phyloP scores from a whole-genome alignment of 768 basidiomycete genomes.

The Hericium coralloides region DNA sequence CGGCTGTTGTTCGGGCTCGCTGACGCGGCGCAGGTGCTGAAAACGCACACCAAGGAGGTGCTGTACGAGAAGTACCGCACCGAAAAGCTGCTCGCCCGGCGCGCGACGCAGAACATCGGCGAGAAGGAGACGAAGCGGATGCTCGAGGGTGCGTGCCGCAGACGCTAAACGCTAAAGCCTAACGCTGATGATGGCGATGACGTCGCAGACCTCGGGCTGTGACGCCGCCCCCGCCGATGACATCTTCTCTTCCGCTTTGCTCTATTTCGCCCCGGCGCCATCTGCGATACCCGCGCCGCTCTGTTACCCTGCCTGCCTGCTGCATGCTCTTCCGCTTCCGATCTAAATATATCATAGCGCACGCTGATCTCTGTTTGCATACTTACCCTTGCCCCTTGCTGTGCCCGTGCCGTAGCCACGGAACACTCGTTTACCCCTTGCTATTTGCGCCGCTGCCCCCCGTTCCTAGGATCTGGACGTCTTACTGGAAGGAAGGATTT shows the following conservation, averaged over 20 bases:
- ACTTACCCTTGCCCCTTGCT: too few species aligned
- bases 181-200: background rate
- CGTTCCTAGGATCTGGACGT: too few species aligned
- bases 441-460: too few species aligned
- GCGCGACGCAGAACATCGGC: slow-evolving; percentile 72
- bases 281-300: background rate
- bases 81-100: slow-evolving; percentile 80
- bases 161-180: background rate
- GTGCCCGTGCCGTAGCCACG: too few species aligned
- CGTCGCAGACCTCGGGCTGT: background rate
- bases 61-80: slow-evolving; percentile 91
- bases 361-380: background rate
- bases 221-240: background rate
- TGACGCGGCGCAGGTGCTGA: slow-evolving; percentile 48
- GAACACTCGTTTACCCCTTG: too few species aligned
- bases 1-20: background rate
- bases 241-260: background rate
- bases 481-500: too few species aligned
- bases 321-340: background rate
- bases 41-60: slow-evolving; percentile 77
- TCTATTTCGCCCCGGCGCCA: background rate
- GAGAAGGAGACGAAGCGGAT: slow-evolving; percentile 66
- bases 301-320: too few species aligned
- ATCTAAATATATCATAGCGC: background rate
- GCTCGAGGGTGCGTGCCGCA: slow-evolving; percentile 48